These are phyloP conservation scores for Fistulifera pelliculosa DNA, from an alignment of 108 stramenopile species.

Conservation along the genomic window DNA sequence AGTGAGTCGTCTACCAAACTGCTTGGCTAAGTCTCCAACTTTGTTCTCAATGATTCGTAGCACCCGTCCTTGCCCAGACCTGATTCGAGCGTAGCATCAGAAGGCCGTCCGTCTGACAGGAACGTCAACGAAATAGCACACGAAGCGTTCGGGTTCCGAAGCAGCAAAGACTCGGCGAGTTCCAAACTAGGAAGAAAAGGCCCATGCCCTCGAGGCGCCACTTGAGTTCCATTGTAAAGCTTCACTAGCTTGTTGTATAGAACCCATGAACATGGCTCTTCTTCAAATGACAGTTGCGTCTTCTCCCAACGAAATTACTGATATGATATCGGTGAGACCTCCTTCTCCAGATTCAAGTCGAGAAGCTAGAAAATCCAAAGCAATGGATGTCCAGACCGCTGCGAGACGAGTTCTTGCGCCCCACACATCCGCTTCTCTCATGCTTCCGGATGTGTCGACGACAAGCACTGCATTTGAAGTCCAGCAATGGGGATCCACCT, in stretches of 20 bases:
- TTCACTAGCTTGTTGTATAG: constrained; percentile 3
- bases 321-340: constrained; percentile 20
- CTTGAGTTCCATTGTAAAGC: neutral
- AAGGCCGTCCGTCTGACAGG: constrained; percentile 45
- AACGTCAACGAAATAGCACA: constrained; percentile 19
- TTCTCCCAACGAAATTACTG: constrained; percentile 28
- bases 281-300: constrained; percentile 13
- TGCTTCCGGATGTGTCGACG: constrained; percentile 32
- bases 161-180: constrained; percentile 1
- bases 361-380: constrained; percentile 26
- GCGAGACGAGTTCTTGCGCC: constrained; percentile 23
- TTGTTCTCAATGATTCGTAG: constrained; percentile 2
- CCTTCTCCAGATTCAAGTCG: constrained; percentile 12
- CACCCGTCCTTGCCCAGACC: neutral
- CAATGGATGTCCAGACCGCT: constrained; percentile 35
- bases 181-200: constrained; percentile 32
- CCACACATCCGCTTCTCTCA: constrained; percentile 29
- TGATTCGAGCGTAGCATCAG: constrained; percentile 16
- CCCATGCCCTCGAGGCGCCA: constrained; percentile 6
- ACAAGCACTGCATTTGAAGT: neutral
- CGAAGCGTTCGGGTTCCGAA: neutral
- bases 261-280: constrained; percentile 9
- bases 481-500: neutral
- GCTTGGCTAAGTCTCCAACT: constrained; percentile 17
- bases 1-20: constrained; percentile 40